Evolutionary conservation across 768 basidiomycete genomes (phyloP).

Genomic region (Jaapia argillacea): DNA sequence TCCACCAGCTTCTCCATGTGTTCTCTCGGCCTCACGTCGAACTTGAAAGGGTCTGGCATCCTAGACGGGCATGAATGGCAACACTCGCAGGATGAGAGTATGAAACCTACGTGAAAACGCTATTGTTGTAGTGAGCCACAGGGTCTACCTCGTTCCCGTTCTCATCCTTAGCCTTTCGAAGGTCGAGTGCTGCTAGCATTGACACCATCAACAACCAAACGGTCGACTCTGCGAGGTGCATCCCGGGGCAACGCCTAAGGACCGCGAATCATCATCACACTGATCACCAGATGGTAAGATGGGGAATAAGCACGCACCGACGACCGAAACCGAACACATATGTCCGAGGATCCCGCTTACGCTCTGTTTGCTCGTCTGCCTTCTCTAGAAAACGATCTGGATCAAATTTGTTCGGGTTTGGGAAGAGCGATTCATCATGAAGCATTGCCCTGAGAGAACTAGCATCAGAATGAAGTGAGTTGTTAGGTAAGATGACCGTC

Average conservation of each 20-base stretch:
- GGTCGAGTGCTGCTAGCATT: constrained; percentile 49
- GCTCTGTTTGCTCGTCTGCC: constrained; percentile 16
- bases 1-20: not conserved
- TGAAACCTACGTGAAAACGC: not conserved
- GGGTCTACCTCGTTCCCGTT: constrained; percentile 25
- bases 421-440: constrained; percentile 35
- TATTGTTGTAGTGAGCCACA: not conserved
- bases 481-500: not conserved
- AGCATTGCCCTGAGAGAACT: not conserved
- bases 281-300: not conserved
- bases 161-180: constrained; percentile 40
- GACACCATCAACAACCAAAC: constrained; percentile 8
- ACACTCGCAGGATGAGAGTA: not conserved
- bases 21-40: not conserved
- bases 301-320: constrained; percentile 14
- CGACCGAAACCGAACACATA: constrained; percentile 42
- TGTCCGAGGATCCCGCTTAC: constrained; percentile 31
- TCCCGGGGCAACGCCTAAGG: not conserved
- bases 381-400: constrained; percentile 40
- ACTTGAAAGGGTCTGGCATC: not conserved
- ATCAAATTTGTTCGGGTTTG: constrained; percentile 37
- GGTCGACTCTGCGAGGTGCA: not conserved
- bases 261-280: not conserved
- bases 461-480: not conserved
- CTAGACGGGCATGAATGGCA: not conserved